A percentile compares a stretch with the other conserved stretches of the same genome.
phyloP scores from a whole-genome alignment of 768 basidiomycete species.

The Leccinellum luteum region DNA sequence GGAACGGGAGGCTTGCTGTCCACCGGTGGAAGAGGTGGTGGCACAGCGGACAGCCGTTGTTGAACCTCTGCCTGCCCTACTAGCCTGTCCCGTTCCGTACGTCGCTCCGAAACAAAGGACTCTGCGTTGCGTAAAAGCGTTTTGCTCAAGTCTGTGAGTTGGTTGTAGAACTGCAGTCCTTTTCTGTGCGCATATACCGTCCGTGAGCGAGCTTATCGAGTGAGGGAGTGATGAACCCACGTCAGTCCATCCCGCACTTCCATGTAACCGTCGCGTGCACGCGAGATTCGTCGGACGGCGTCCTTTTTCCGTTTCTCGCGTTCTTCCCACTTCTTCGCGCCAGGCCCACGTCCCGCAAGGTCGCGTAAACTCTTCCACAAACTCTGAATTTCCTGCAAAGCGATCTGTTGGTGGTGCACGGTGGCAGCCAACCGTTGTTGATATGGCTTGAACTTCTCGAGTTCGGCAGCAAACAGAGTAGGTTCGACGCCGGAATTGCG shows the following conservation, averaged over 20 bases:
- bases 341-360: constrained; percentile 69
- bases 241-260: constrained; percentile 83
- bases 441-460: constrained; percentile 94
- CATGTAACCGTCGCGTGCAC: constrained; percentile 81
- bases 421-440: constrained; percentile 80
- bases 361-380: constrained; percentile 75
- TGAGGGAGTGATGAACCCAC: constrained; percentile 44
- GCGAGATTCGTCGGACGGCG: constrained; percentile 62
- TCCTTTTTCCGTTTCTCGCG: constrained; percentile 79
- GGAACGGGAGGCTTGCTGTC: constrained; percentile 51
- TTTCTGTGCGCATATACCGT: constrained; percentile 47
- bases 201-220: constrained; percentile 6
- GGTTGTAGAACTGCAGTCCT: constrained; percentile 85
- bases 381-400: constrained; percentile 70
- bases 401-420: constrained; percentile 69
- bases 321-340: constrained; percentile 79
- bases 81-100: constrained; percentile 67
- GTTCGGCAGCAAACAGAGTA: constrained; percentile 84
- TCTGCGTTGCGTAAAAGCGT: constrained; percentile 58
- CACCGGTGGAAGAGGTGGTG: constrained; percentile 36
- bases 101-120: constrained; percentile 61
- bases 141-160: constrained; percentile 62
- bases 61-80: constrained; percentile 70
- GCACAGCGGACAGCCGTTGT: constrained; percentile 51
- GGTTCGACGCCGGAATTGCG: constrained; percentile 82